Conservation (phyloP, 768 basidiomycete genomes). For the Termitomyces sp. region DNA sequence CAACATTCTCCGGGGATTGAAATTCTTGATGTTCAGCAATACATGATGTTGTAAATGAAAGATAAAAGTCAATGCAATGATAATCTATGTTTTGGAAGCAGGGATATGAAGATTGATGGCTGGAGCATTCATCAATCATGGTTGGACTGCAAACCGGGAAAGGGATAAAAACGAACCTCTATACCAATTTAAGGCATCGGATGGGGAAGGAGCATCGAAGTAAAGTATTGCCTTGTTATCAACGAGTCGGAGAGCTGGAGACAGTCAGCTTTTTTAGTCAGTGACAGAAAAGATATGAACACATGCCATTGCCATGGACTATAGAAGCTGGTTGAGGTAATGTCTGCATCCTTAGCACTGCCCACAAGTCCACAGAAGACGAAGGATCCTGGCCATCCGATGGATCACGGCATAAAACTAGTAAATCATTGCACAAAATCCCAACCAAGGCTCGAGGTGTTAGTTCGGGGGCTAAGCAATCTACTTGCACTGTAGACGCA, state of each 20-base stretch:
- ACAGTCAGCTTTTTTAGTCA: conserved; percentile 1
- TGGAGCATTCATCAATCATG: conserved; percentile 24
- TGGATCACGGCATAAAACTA: conserved; percentile 89
- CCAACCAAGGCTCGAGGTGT: conserved; percentile 78
- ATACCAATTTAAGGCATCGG: conserved; percentile 87
- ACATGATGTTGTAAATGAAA: conserved; percentile 16
- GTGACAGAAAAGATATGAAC: neutral
- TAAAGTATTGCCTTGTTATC: conserved; percentile 92
- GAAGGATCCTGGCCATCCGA: conserved; percentile 74
- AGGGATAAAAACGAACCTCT: conserved; percentile 51
- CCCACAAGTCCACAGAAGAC: conserved; percentile 88
- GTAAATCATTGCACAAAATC: conserved; percentile 87
- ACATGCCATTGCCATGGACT: conserved; percentile 77
- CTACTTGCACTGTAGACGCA: conserved; percentile 80
- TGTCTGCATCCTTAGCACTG: conserved; percentile 94
- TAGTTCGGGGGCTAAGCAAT: conserved; percentile 83
- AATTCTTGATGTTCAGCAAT: conserved; percentile 15
- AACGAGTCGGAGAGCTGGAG: conserved; percentile 74
- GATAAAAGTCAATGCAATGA: conserved; percentile 6
- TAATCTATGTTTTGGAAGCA: conserved; percentile 64
- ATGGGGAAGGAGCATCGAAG: conserved; percentile 80
- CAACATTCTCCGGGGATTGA: conserved; percentile 5
- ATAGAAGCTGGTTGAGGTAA: conserved; percentile 87
- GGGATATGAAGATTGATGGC: conserved; percentile 91
- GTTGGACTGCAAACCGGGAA: neutral